Evolutionary conservation across 306 rosid species (phyloP).

Genomic region (Prunus armeniaca): DNA sequence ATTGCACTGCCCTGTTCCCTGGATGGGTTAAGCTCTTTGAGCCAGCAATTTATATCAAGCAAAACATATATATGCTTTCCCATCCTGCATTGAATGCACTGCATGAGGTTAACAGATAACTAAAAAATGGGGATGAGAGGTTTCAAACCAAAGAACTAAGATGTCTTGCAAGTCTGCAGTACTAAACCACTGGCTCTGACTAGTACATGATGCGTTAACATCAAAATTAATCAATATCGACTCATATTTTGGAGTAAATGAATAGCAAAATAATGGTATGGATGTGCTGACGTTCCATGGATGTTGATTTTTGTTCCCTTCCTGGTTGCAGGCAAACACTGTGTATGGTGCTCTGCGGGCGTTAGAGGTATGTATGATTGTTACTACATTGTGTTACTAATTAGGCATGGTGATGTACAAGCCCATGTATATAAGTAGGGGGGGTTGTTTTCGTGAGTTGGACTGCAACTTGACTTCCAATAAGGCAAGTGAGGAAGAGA

Average conservation of each 20-base stretch:
- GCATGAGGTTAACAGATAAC: background rate
- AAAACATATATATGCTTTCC: background rate
- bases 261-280: background rate
- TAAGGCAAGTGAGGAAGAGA: background rate
- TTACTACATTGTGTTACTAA: background rate
- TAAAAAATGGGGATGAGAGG: background rate
- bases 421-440: background rate
- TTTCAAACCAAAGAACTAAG: background rate
- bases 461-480: slow-evolving; percentile 1
- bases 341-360: slow-evolving; percentile 60
- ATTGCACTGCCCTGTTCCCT: background rate
- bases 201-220: background rate
- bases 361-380: slow-evolving; percentile 46
- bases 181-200: background rate
- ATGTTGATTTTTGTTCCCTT: slow-evolving; percentile 12
- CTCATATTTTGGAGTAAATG: background rate
- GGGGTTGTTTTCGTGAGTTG: background rate
- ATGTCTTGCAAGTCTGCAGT: background rate
- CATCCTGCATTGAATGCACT: background rate
- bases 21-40: background rate
- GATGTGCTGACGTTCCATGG: background rate
- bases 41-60: background rate
- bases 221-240: background rate
- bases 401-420: background rate
- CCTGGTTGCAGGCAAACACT: slow-evolving; percentile 47